Evolutionary conservation across 768 basidiomycete species (phyloP).

Genomic region (Erythrobasidium yunnanense): DNA sequence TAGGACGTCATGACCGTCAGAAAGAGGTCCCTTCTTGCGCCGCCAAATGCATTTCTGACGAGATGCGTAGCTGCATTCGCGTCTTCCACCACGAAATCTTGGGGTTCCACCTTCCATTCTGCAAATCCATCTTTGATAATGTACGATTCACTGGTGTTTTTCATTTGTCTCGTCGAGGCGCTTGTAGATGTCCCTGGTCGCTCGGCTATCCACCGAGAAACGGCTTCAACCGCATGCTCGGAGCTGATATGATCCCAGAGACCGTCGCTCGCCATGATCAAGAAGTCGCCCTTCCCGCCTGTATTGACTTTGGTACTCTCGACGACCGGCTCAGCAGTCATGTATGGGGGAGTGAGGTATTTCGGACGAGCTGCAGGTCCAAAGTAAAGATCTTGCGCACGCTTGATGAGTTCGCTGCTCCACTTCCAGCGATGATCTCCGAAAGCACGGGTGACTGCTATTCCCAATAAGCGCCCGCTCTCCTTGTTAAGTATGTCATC

Average conservation of each 20-base stretch:
- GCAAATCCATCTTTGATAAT: not conserved
- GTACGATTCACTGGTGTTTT: not conserved
- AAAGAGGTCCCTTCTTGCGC: not conserved
- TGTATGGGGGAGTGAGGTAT: not conserved
- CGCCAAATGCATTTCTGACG: slow-evolving; percentile 1
- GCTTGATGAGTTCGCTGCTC: not conserved
- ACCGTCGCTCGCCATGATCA: not conserved
- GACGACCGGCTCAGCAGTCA: not conserved
- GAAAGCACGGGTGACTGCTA: not conserved
- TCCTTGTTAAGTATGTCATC: not conserved
- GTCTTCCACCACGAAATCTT: not conserved
- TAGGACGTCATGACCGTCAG: not conserved
- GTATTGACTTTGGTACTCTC: not conserved
- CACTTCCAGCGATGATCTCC: slow-evolving; percentile 4
- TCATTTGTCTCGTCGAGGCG: not conserved
- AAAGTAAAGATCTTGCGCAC: not conserved
- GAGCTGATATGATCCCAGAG: not conserved
- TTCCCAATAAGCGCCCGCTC: not conserved
- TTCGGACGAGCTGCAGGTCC: not conserved
- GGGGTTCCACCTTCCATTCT: not conserved
- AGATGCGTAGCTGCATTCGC: not conserved
- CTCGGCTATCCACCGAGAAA: not conserved
- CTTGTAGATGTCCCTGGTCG: not conserved
- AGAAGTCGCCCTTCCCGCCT: not conserved
- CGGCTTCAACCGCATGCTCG: not conserved